Evolutionary conservation across 2,329 filamentous ascomycete species (phyloP), one percentile per base, ranked within the genome.

Genomic region (Sclerotinia subarctica): DNA sequence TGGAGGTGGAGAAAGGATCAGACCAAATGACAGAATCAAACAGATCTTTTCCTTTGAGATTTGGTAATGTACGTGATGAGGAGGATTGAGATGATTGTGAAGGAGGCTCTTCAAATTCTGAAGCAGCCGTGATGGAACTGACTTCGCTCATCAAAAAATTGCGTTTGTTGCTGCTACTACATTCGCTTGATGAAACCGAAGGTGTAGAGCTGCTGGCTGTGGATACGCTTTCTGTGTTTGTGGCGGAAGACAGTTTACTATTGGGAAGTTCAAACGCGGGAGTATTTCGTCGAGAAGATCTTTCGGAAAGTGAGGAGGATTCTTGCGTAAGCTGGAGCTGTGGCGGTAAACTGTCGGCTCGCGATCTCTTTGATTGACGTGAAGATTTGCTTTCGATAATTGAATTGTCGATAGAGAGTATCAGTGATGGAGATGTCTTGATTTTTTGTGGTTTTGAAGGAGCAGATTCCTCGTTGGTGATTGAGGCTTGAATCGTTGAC

Each of bases 1-100:
- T 86, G 0, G 88, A 88, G 0, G 89, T 92, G 57, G 87, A 86
- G 21, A 87, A 77, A 0, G 88, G 86, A 73, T 91, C 88, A 0
- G 86, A 81, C 86, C 89, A 92, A 67, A 92, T 86, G 38, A 87
- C 87, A 21, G 85, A 84, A 77, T 92, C 89, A 72, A 92, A 92
- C 3, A 92, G 79, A 73, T 92, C 89, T 67, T 86, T 85, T 2
- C 90, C 90, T 75, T 90, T 90, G 77, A 91, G 84, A 58, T 88
- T 86, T 1, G 86, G 86, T 0, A 89, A 74, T 29, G 69, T 71
- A n/a, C 67, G 60, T 35, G 70, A 57, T 24, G 66, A 63, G 32
- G 69, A 69, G 24, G 69, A 67, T 68, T 73, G 71, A 26, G 75
- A 76, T 19, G 70, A 69, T 68, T 73, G 73, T 32, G 73, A 66